Evolutionary conservation across 2,329 filamentous ascomycete genomes (phyloP).

Genomic region (Aulographum hederae): DNA sequence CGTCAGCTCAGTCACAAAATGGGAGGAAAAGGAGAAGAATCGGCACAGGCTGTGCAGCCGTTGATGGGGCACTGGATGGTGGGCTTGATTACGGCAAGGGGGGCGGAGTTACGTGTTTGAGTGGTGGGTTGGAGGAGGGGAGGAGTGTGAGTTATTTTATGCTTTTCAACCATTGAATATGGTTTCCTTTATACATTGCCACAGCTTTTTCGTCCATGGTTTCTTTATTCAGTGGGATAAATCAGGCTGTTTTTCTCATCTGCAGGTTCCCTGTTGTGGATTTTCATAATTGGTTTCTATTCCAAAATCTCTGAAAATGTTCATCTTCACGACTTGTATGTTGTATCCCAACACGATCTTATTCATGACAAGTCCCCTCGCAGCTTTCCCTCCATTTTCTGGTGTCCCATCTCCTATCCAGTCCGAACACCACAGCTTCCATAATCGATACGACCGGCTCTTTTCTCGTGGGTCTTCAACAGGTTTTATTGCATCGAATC

Average conservation of each 20-base stretch:
- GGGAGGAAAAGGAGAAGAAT: conserved; percentile 6
- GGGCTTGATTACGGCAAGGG: conserved; percentile 19
- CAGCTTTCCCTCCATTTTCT: conserved; percentile 19
- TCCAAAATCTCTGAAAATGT: not conserved
- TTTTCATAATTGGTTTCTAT: not conserved
- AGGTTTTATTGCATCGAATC: not conserved
- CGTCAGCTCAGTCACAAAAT: not conserved
- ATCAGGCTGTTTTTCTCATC: not conserved
- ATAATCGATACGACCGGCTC: conserved; percentile 28
- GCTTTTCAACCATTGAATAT: not conserved
- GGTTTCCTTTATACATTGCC: not conserved
- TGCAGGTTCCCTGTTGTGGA: no score
- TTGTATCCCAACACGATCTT: conserved; percentile 1
- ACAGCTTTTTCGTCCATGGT: no score
- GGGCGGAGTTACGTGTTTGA: conserved; percentile 17
- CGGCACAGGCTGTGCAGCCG: conserved; percentile 9
- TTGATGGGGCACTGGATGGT: conserved; percentile 19
- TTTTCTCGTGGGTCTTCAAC: conserved; percentile 19
- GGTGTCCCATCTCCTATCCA: conserved; percentile 18
- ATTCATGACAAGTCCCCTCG: conserved; percentile 1
- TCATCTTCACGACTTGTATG: not conserved
- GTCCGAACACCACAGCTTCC: conserved; percentile 14
- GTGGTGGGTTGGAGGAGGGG: conserved; percentile 12
- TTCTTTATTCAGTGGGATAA: no score
- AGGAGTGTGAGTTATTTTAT: conserved; percentile 11